Percentiles rank a stretch among this genome's conserved stretches.
Conservation (phyloP, 2,329 filamentous ascomycete species). For the Hypocreales sp. region DNA sequence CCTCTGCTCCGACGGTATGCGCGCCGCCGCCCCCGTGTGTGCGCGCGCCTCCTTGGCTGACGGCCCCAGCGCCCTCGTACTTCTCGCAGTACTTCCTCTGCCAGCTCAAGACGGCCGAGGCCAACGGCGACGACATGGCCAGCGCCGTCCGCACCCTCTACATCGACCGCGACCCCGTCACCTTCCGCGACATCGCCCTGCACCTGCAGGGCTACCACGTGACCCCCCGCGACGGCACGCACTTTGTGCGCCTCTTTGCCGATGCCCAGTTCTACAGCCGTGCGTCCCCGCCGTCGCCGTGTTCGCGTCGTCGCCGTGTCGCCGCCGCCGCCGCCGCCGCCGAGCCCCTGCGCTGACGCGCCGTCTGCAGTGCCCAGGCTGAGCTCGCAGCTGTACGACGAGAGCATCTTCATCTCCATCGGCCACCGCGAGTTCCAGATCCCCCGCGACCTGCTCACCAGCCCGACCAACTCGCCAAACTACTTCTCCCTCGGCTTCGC, state of each 20-base stretch:
- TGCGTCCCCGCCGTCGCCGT: conserved; percentile 16
- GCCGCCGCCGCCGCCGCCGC: neutral
- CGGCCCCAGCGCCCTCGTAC: conserved; percentile 65
- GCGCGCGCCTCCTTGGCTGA: neutral
- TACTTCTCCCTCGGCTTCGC: conserved; percentile 89
- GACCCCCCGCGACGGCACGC: conserved; percentile 61
- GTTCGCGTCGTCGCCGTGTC: too few relatives aligned
- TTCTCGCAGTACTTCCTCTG: conserved; percentile 89
- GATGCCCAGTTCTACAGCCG: conserved; percentile 89
- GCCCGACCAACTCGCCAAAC: conserved; percentile 82
- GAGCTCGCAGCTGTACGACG: conserved; percentile 80
- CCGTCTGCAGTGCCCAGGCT: conserved; percentile 58
- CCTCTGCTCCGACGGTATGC: conserved; percentile 54
- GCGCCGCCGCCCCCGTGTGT: neutral
- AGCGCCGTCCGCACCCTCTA: conserved; percentile 62
- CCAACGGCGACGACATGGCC: conserved; percentile 35
- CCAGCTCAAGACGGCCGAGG: conserved; percentile 53
- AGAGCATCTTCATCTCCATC: conserved; percentile 83
- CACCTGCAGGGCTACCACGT: conserved; percentile 91
- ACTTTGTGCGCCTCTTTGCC: conserved; percentile 85
- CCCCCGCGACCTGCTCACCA: conserved; percentile 71
- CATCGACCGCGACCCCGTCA: conserved; percentile 83
- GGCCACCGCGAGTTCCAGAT: conserved; percentile 80
- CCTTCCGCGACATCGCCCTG: conserved; percentile 76
- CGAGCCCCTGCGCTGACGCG: neutral